These are phyloP conservation scores for Colletotrichum gigasporum DNA, from an alignment of 2,329 filamentous ascomycete genomes.

Conservation along the genomic window DNA sequence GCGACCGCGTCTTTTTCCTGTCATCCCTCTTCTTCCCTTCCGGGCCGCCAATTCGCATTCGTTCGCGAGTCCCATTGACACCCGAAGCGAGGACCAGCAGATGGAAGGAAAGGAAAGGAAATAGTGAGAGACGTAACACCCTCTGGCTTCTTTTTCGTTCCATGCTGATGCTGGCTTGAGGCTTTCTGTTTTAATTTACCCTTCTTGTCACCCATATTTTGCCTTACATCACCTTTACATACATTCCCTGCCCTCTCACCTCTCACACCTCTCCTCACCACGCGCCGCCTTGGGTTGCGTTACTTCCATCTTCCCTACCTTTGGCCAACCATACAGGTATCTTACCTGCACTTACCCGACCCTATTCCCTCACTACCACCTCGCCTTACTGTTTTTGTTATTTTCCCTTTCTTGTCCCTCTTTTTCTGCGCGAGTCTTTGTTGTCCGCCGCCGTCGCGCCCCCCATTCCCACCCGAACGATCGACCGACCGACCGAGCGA, in stretches of 20 bases:
- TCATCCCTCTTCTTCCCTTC: conserved; percentile 11
- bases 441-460: conserved; percentile 3
- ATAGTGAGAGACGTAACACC: conserved; percentile 4
- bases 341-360: conserved; percentile 23
- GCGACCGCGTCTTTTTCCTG: conserved; percentile 21
- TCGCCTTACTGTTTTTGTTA: conserved; percentile 1
- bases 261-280: neutral
- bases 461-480: neutral
- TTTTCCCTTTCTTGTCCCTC: neutral
- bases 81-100: conserved; percentile 6
- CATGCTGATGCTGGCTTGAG: conserved; percentile 11
- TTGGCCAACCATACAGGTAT: conserved; percentile 21
- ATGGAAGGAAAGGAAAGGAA: neutral
- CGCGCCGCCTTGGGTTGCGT: too few species aligned
- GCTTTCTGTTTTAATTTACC: conserved; percentile 10
- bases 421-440: conserved; percentile 10
- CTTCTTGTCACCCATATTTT: conserved; percentile 8
- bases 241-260: neutral
- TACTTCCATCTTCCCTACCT: conserved; percentile 18
- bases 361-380: conserved; percentile 19
- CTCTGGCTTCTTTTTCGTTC: neutral
- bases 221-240: neutral
- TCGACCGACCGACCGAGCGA: conserved; percentile 26
- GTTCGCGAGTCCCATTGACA: conserved; percentile 20
- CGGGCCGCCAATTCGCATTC: conserved; percentile 4